Base-by-base conservation (phyloP, 2,329 filamentous ascomycete species). In the Sporothrix phasma region DNA sequence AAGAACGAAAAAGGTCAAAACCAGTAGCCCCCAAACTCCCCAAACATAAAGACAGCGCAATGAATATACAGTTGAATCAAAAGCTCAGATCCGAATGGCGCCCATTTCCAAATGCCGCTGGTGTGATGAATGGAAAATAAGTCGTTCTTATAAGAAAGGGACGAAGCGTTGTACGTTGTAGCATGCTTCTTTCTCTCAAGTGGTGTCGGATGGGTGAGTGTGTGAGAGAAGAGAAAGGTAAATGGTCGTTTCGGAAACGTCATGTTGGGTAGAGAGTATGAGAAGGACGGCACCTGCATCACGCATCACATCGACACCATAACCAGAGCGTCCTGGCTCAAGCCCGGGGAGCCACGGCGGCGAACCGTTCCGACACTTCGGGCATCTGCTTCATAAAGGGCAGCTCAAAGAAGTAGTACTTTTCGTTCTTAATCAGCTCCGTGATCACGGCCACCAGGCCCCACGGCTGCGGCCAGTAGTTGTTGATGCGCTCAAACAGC, bases 391-490 rank as follows among this genome's bases (percentile, higher is more conserved):
- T 95, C 76, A 97, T 89, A 71, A 96, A 97, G 29, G 90, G 89
- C 69, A 96, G 81, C 60, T 94, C 90, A 79, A 95, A 97, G 80
- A 99, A 96, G 72, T 86, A 86, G 75, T 93, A 95, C 72, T 87
- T 90, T 62, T 89, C 87, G 73, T 96, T 97, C 80, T 96, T 95
- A 69, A 96, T 81, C 64, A 99, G 82, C 78, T 97, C 94, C 67
- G 94, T 79, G 66, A 96, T 83, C 41, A 92, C 93, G 67, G 92
- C 87, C 73, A 97, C 87, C 49, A 99, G 79, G 13, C 95, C 95
- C 93, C 93, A 97, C 19, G 95, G 93, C 74, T 97, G 93, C 61
- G 93, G 93, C 77, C 92, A 91, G 74, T 90, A 91, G 24, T 91
- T 89, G 66, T 95, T 84, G 54, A 97, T 80, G 58, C 94, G 86